Conservation (phyloP, 2,329 filamentous ascomycete genomes). For the Rhynchosporium secalis region DNA sequence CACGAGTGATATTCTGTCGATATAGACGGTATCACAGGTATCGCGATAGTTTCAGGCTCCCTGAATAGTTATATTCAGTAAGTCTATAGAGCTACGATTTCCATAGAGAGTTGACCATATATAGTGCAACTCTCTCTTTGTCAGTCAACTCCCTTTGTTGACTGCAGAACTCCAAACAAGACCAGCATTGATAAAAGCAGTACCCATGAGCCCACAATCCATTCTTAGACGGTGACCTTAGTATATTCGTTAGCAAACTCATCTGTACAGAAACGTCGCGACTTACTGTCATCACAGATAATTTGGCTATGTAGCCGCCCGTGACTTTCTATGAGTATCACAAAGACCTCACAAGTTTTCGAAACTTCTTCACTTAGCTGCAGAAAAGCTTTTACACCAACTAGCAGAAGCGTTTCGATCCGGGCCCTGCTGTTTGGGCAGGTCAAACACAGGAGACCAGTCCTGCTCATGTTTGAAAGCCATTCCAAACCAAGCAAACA, state of each 20-base stretch:
- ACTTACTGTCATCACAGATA: slow-evolving; percentile 22
- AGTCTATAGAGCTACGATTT: no score
- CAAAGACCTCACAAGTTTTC: slow-evolving; percentile 11
- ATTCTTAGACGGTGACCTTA: slow-evolving; percentile 17
- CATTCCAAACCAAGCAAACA: slow-evolving; percentile 18
- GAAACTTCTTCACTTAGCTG: slow-evolving; percentile 7
- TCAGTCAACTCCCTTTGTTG: no score
- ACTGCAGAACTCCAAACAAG: no score
- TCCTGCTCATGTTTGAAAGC: slow-evolving; percentile 16
- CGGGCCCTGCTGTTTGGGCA: slow-evolving; percentile 12
- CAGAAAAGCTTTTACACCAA: slow-evolving; percentile 11
- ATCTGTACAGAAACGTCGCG: background rate
- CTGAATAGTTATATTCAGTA: no score
- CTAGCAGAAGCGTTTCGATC: slow-evolving; percentile 8
- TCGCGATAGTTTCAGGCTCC: no score
- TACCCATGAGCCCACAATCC: slow-evolving; percentile 12
- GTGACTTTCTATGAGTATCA: slow-evolving; percentile 14
- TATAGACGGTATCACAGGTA: no score
- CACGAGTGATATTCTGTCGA: background rate
- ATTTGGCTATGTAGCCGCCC: slow-evolving; percentile 17
- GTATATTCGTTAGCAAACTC: background rate
- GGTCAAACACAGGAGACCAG: slow-evolving; percentile 13
- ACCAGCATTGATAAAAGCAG: slow-evolving; percentile 15
- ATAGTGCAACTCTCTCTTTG: no score
- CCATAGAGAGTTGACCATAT: no score